phyloP scores from a whole-genome alignment of 352 stramenopile genomes.

The Phytophthora europaea region DNA sequence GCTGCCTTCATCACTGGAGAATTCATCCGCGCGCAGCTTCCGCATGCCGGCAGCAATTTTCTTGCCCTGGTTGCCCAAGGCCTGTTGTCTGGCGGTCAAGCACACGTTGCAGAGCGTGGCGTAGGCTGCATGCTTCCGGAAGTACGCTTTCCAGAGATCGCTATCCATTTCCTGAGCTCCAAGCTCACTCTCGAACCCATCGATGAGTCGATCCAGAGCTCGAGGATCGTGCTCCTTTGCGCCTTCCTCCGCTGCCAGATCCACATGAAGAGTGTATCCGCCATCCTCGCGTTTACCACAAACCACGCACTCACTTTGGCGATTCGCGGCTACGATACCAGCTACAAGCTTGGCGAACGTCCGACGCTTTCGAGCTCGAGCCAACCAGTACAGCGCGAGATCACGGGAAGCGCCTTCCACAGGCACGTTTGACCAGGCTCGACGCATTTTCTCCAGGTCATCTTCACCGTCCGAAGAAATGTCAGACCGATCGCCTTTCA shows the following conservation, averaged over 20 bases:
- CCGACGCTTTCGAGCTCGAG: slow-evolving; percentile 93
- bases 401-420: slow-evolving; percentile 87
- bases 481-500: slow-evolving; percentile 91
- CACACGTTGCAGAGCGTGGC: slow-evolving; percentile 96
- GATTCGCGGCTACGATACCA: slow-evolving; percentile 83
- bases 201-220: slow-evolving; percentile 84
- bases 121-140: slow-evolving; percentile 94
- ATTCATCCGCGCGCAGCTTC: slow-evolving; percentile 91
- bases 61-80: slow-evolving; percentile 22
- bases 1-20: slow-evolving; percentile 88
- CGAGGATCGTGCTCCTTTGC: slow-evolving; percentile 73
- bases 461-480: slow-evolving; percentile 95
- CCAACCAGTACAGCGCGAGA: slow-evolving; percentile 95
- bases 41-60: slow-evolving; percentile 52
- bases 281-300: slow-evolving; percentile 78
- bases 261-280: slow-evolving; percentile 84
- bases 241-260: slow-evolving; percentile 76
- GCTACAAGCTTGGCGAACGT: slow-evolving; percentile 92
- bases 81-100: slow-evolving; percentile 48
- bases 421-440: slow-evolving; percentile 88
- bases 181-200: slow-evolving; percentile 85
- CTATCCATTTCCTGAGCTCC: slow-evolving; percentile 88
- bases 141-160: slow-evolving; percentile 97
- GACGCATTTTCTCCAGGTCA: slow-evolving; percentile 89
- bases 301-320: slow-evolving; percentile 84